phyloP scores from a whole-genome alignment of 2,329 filamentous ascomycete genomes.

The Microsporum ferrugineum region DNA sequence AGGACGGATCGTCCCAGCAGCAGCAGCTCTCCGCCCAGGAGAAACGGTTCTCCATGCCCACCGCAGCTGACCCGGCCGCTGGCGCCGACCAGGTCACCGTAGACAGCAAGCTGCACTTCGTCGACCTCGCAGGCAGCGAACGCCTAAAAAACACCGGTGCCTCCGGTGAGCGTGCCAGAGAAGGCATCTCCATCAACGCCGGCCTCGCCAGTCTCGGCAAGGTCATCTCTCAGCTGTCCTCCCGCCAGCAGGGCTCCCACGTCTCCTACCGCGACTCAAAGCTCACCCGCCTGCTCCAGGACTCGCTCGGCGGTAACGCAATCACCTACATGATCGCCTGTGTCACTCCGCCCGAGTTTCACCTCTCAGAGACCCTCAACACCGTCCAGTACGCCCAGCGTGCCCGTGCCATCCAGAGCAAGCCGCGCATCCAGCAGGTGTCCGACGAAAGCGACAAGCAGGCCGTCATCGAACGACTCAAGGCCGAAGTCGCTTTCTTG shows the following conservation, averaged over 20 bases:
- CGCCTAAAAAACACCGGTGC: constrained; percentile 93
- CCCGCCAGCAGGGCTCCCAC: constrained; percentile 72
- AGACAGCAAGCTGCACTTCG: constrained; percentile 97
- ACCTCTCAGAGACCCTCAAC: constrained; percentile 93
- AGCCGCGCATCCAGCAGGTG: constrained; percentile 86
- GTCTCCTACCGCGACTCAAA: constrained; percentile 98
- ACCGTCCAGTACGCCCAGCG: constrained; percentile 96
- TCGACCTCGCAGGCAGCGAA: constrained; percentile 94
- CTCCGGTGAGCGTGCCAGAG: constrained; percentile 83
- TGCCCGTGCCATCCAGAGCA: constrained; percentile 91
- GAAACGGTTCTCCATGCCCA: constrained; percentile 75
- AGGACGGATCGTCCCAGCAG: constrained; percentile 39
- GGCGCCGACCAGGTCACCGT: constrained; percentile 58
- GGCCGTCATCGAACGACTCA: constrained; percentile 81
- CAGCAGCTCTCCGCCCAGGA: constrained; percentile 48
- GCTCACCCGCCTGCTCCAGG: constrained; percentile 85
- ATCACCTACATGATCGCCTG: constrained; percentile 99
- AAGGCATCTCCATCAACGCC: constrained; percentile 97
- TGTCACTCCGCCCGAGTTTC: constrained; percentile 92
- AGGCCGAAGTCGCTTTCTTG: constrained; percentile 85
- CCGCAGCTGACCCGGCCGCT: constrained; percentile 68
- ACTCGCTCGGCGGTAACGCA: constrained; percentile 90
- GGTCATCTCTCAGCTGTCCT: constrained; percentile 95
- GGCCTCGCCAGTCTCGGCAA: constrained; percentile 91
- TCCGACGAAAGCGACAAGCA: constrained; percentile 87